Evolutionary conservation across 2,329 filamentous ascomycete genomes (phyloP).

Genomic region (Cercospora nicotianae): DNA sequence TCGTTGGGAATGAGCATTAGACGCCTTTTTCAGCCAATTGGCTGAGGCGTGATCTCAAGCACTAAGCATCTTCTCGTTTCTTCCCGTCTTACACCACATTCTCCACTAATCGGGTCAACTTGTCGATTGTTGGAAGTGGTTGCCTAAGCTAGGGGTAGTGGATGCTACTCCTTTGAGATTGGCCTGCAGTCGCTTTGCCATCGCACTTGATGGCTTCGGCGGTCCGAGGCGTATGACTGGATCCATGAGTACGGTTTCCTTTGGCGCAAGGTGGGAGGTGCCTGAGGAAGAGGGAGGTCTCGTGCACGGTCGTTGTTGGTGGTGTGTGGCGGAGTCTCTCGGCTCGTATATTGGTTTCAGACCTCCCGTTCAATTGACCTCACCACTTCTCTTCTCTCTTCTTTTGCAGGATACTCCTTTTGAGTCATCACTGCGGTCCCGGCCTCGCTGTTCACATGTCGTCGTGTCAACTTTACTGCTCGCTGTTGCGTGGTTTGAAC

Average conservation of each 20-base stretch:
- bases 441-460: background rate
- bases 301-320: background rate
- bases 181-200: background rate
- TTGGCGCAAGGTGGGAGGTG: constrained; percentile 1
- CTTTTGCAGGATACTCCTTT: background rate
- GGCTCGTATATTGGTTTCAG: constrained; percentile 12
- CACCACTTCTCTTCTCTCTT: background rate
- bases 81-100: background rate
- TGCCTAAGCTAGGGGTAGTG: constrained; percentile 4
- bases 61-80: background rate
- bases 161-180: background rate
- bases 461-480: background rate
- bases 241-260: background rate
- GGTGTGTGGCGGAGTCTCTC: constrained; percentile 9
- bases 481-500: background rate
- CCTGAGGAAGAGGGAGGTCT: background rate
- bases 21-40: background rate
- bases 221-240: background rate
- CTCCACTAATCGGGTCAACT: background rate
- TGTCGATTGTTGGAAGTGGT: background rate
- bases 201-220: background rate
- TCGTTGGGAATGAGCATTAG: background rate
- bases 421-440: background rate
- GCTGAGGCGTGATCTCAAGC: background rate
- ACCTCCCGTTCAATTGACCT: background rate